Conservation (phyloP, 225 moss, liverwort and hornwort species). For the Physcomitrellopsis africana region DNA sequence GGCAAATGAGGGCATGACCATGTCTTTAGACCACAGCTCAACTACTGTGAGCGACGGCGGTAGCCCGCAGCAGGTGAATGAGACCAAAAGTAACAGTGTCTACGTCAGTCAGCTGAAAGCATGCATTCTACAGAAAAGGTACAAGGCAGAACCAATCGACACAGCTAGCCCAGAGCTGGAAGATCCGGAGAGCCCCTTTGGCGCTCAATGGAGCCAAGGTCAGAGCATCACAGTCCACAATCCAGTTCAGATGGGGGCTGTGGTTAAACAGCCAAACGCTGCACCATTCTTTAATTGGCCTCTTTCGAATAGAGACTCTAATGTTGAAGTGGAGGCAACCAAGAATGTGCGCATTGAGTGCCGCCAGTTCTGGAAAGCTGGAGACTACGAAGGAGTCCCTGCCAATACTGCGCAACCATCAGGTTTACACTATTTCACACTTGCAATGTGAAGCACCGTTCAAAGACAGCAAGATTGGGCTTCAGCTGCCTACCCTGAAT, state of each 20-base stretch:
- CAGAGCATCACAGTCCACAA: neutral
- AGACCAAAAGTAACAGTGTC: neutral
- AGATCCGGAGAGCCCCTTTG: conserved; percentile 17
- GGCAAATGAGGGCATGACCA: conserved; percentile 14
- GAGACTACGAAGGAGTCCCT: conserved; percentile 36
- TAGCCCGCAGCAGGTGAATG: conserved; percentile 13
- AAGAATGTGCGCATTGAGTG: conserved; percentile 5
- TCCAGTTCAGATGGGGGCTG: neutral
- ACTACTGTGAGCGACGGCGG: conserved; percentile 36
- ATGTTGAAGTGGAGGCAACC: neutral
- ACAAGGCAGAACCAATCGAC: conserved; percentile 21
- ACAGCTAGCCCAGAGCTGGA: conserved; percentile 2
- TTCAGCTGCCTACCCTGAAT: too few relatives aligned
- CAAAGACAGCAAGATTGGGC: too few relatives aligned
- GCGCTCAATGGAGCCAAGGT: conserved; percentile 9
- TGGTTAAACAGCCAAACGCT: conserved; percentile 25
- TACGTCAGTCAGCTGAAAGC: conserved; percentile 32
- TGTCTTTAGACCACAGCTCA: conserved; percentile 36
- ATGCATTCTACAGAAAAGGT: conserved; percentile 32
- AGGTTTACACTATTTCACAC: neutral
- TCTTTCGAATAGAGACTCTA: neutral
- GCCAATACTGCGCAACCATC: neutral
- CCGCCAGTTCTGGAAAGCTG: conserved; percentile 54
- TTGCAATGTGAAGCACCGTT: neutral
- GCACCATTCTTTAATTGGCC: conserved; percentile 30